Conservation (phyloP, 345 rosid genomes). For the Ricinus communis region DNA sequence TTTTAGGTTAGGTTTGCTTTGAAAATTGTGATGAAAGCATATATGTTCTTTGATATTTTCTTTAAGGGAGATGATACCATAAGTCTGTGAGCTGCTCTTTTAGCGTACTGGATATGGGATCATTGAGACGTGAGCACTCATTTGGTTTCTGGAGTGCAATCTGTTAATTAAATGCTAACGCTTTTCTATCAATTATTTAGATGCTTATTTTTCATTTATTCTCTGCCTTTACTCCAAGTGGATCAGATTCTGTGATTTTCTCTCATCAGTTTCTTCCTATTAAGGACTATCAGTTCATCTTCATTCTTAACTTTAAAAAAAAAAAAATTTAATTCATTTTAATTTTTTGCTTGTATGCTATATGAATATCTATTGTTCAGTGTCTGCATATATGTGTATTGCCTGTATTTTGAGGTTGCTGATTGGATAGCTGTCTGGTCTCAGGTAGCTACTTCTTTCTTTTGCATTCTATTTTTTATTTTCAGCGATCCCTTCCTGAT, state of each 20-base stretch:
- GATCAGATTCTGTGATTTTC: slow-evolving; percentile 12
- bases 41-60: slow-evolving; percentile 4
- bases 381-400: neutral
- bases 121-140: too few relatives aligned
- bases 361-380: neutral
- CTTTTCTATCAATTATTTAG: slow-evolving; percentile 7
- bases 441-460: neutral
- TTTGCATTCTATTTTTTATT: neutral
- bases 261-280: neutral
- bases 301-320: neutral
- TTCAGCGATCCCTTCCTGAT: neutral
- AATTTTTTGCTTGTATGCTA: neutral
- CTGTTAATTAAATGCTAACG: slow-evolving; percentile 15
- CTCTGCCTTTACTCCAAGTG: neutral
- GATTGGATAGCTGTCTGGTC: neutral
- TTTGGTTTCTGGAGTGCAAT: slow-evolving; percentile 6
- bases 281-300: neutral
- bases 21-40: neutral
- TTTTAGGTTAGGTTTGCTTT: neutral
- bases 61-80: neutral
- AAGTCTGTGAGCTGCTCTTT: neutral
- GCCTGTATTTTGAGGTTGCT: neutral
- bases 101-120: neutral
- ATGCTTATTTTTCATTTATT: slow-evolving; percentile 5
- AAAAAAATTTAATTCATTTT: neutral